Percentiles rank a stretch among this genome's conserved stretches.
Conservation (phyloP, 208 protist genomes). For the Porcisia deanei region DNA sequence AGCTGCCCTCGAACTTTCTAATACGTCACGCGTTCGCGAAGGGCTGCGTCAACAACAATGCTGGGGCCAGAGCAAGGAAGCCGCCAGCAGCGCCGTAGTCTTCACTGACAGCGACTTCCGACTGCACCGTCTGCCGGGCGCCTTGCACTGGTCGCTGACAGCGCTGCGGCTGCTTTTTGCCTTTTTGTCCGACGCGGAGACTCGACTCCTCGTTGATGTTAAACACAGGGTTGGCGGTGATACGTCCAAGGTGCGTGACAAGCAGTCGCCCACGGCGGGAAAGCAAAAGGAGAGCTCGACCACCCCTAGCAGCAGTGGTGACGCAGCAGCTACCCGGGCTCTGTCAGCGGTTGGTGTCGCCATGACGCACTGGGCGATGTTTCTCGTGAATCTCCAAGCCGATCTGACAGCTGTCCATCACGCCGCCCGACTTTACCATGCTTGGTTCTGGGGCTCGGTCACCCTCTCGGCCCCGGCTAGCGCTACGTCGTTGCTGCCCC, state of each 20-base stretch:
- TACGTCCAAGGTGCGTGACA: neutral
- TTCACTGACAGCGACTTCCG: conserved; percentile 15
- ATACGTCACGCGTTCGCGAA: conserved; percentile 24
- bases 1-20: conserved; percentile 16
- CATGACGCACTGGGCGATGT: conserved; percentile 34
- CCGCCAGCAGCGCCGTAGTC: neutral
- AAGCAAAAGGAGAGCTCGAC: neutral
- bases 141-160: conserved; percentile 26
- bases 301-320: neutral
- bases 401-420: conserved; percentile 29
- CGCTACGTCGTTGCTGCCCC: neutral
- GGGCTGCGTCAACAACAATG: neutral
- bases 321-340: conserved; percentile 8
- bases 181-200: conserved; percentile 21
- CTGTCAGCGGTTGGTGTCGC: conserved; percentile 30
- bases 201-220: neutral
- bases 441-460: conserved; percentile 21
- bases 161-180: conserved; percentile 22
- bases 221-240: neutral
- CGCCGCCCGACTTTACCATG: conserved; percentile 28
- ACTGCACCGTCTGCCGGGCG: conserved; percentile 26
- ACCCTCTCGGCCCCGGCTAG: neutral
- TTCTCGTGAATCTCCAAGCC: conserved; percentile 20
- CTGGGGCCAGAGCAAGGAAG: neutral
- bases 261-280: neutral